Conservation (phyloP, 768 basidiomycete species). For the Naganishia onofrii region DNA sequence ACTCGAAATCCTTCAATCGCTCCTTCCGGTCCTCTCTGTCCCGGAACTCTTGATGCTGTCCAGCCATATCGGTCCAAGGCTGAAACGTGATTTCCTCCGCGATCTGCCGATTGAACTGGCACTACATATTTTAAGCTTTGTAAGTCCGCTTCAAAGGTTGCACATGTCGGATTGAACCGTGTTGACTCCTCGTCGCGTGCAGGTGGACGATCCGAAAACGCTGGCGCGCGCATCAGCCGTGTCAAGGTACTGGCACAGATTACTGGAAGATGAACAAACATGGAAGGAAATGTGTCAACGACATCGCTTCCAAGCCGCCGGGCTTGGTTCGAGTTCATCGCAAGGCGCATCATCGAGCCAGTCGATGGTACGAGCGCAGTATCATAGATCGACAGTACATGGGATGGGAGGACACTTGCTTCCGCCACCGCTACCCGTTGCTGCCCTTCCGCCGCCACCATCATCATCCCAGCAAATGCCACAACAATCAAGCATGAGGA, state of each 20-base stretch:
- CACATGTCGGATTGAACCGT: not conserved
- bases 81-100: conserved; percentile 53
- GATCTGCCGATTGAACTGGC: conserved; percentile 70
- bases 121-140: conserved; percentile 69
- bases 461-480: not conserved
- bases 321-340: not conserved
- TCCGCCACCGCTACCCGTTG: not conserved
- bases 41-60: conserved; percentile 47
- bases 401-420: not conserved
- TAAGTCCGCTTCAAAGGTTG: conserved; percentile 31
- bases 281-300: conserved; percentile 74
- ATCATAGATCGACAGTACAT: no score
- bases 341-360: not conserved
- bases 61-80: conserved; percentile 45
- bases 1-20: conserved; percentile 25
- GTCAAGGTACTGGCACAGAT: conserved; percentile 66
- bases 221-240: conserved; percentile 70
- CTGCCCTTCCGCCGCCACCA: conserved; percentile 26
- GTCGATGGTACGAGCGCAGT: no score
- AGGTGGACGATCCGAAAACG: conserved; percentile 68
- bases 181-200: not conserved
- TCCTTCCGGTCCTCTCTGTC: conserved; percentile 41
- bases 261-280: conserved; percentile 70
- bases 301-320: conserved; percentile 55
- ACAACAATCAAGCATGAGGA: not conserved